Conservation (phyloP, 108 stramenopile genomes). For the Asterionellopsis glacialis region DNA sequence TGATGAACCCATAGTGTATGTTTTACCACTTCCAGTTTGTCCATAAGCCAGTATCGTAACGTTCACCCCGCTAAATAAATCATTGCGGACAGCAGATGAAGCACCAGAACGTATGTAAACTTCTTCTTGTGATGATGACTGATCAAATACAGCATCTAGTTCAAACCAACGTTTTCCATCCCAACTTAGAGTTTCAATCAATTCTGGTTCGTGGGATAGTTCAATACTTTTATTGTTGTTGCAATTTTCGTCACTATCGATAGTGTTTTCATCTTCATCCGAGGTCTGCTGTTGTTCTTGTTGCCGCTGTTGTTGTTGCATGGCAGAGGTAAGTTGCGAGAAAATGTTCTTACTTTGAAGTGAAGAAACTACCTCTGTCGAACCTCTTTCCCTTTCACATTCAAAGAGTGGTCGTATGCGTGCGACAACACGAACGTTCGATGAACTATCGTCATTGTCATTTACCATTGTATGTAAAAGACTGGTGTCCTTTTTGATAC, state of each 20-base stretch:
- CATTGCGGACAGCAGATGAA: constrained; percentile 75
- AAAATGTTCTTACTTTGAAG: constrained; percentile 5
- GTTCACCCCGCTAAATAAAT: constrained; percentile 94
- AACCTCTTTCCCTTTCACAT: constrained; percentile 89
- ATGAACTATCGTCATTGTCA: no score
- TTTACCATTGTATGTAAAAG: no score
- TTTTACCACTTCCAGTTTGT: constrained; percentile 94
- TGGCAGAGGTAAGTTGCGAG: constrained; percentile 4
- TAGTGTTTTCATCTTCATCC: no score
- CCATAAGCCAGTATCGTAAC: constrained; percentile 99
- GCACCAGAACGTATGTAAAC: constrained; percentile 92
- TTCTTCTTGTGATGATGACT: constrained; percentile 67
- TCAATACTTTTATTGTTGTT: no score
- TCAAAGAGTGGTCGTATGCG: constrained; percentile 91
- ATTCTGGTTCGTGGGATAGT: constrained; percentile 10
- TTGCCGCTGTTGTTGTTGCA: no score
- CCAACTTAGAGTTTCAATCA: constrained; percentile 37
- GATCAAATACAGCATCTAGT: constrained; percentile 92
- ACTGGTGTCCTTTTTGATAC: no score
- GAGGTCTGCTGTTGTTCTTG: no score
- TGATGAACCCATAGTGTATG: constrained; percentile 91
- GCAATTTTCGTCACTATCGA: no score
- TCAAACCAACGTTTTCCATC: constrained; percentile 75
- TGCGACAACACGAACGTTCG: constrained; percentile 81
- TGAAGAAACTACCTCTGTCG: constrained; percentile 28